Conservation (phyloP, 1,284 basidiomycete genomes). For the Malassezia nana region DNA sequence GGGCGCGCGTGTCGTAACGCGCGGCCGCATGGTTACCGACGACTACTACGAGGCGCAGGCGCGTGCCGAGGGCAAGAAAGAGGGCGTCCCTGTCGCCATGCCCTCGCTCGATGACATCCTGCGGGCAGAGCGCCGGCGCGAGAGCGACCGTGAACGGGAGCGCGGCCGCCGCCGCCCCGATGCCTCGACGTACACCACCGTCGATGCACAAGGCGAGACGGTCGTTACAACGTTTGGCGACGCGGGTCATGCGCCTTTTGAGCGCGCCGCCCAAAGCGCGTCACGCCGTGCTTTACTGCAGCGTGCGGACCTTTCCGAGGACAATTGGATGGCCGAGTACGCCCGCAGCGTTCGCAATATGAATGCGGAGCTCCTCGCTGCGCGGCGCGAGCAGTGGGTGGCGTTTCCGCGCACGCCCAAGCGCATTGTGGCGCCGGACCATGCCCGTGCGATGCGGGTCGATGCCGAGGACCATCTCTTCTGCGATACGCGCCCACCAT, state of each 20-base stretch:
- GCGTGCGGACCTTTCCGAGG: constrained; percentile 36
- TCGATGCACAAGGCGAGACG: constrained; percentile 37
- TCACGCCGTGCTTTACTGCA: constrained; percentile 26
- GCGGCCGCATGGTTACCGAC: constrained; percentile 79
- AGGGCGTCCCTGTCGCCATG: constrained; percentile 40
- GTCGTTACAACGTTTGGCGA: constrained; percentile 42
- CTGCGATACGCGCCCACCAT: constrained; percentile 33
- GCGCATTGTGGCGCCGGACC: constrained; percentile 8
- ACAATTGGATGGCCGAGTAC: constrained; percentile 47
- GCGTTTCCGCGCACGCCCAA: constrained; percentile 18
- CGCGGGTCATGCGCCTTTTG: constrained; percentile 36
- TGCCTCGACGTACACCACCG: constrained; percentile 29
- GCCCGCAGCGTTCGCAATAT: constrained; percentile 39
- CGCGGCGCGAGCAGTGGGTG: constrained; percentile 28
- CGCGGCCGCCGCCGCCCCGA: constrained; percentile 30
- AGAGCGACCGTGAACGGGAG: constrained; percentile 30
- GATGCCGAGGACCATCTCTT: constrained; percentile 26
- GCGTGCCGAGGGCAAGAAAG: constrained; percentile 51
- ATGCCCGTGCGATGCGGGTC: constrained; percentile 13
- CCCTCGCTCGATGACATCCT: constrained; percentile 25
- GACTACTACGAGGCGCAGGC: constrained; percentile 87
- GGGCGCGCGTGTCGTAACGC: constrained; percentile 76
- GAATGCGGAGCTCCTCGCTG: constrained; percentile 39
- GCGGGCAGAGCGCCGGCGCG: constrained; percentile 27
- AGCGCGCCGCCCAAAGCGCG: constrained; percentile 32